Base-by-base conservation (phyloP, 1,139 yeast genomes). In the Lodderomyces metapsilosis region DNA sequence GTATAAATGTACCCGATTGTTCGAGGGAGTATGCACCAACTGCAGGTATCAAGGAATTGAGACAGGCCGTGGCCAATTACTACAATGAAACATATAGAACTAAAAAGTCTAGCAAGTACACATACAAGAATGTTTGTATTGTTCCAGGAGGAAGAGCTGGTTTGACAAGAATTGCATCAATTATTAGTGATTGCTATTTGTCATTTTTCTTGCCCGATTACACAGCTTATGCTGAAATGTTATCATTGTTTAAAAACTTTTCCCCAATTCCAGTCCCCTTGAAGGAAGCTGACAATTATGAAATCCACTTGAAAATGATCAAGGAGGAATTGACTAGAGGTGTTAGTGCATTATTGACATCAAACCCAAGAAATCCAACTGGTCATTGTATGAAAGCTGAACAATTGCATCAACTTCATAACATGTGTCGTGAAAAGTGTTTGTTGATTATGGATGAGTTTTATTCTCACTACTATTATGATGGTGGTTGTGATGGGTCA, bases 81-180 rank as follows among this genome's bases (percentile, higher is more conserved):
- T 81, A 81, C 64, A 81, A 81, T 52, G 79, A 67, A 35, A 71
- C 78, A 20, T 80, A 79, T 58, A 72, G 87, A 52, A 54, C 67
- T 43, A 71, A 68, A 40, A 72, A 69, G 54, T 51, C 58, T 17
- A 76, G 82, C 27, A 74, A 80, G 58, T 81, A 81, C 56, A 78
- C 85, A 15, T 77, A 77, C 63, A 82, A 79, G 54, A 80, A 80
- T 52, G 85, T 81, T 18, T 80, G 84, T 58, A 71, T 81, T 50
- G 85, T 81, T 2, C 86, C 87, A 7, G 87, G 87, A 24, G 87
- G 87, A 3, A 69, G 87, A 54, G 84, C 85, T 16, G 87, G 86
- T 0, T 63, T 81, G 49, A 80, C 83, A 18, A 71, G 87, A 58
- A 80, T 80, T 50, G 87, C 87, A 20, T 78, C 85, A 10, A 79